These are phyloP conservation scores for Conticribra guillardii DNA, from an alignment of 108 stramenopile genomes.

Conservation along the genomic window DNA sequence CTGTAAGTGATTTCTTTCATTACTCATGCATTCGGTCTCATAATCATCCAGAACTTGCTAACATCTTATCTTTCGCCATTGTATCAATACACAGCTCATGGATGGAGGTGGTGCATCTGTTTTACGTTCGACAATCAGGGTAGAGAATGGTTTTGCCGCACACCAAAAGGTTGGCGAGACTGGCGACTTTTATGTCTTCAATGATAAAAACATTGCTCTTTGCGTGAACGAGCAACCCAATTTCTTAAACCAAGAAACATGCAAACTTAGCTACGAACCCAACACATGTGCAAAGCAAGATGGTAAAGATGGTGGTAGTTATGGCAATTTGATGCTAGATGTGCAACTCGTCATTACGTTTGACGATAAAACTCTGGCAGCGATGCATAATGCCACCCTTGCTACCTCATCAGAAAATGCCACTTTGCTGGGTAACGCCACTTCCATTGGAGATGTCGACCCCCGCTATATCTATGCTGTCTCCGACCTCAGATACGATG, in stretches of 20 bases:
- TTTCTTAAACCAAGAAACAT: constrained; percentile 39
- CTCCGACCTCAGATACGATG: constrained; percentile 36
- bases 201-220: constrained; percentile 48
- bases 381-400: constrained; percentile 21
- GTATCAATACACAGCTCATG: not conserved
- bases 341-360: constrained; percentile 43
- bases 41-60: no score
- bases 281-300: constrained; percentile 36
- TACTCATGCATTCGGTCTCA: no score
- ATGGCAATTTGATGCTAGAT: constrained; percentile 18
- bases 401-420: no score
- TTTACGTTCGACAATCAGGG: constrained; percentile 30
- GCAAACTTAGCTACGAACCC: constrained; percentile 37
- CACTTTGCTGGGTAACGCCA: no score
- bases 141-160: constrained; percentile 27
- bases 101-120: constrained; percentile 49
- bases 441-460: no score
- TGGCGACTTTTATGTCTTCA: constrained; percentile 21
- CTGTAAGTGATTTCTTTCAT: constrained; percentile 3
- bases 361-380: constrained; percentile 33
- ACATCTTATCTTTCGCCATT: not conserved
- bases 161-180: not conserved
- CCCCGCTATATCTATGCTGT: constrained; percentile 36
- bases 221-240: constrained; percentile 48
- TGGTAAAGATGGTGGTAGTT: not conserved